Percentiles rank a stretch among this genome's conserved stretches.
Evolutionary conservation across 2,329 filamentous ascomycete species (phyloP).

Genomic region (Trichophaea hybrida): DNA sequence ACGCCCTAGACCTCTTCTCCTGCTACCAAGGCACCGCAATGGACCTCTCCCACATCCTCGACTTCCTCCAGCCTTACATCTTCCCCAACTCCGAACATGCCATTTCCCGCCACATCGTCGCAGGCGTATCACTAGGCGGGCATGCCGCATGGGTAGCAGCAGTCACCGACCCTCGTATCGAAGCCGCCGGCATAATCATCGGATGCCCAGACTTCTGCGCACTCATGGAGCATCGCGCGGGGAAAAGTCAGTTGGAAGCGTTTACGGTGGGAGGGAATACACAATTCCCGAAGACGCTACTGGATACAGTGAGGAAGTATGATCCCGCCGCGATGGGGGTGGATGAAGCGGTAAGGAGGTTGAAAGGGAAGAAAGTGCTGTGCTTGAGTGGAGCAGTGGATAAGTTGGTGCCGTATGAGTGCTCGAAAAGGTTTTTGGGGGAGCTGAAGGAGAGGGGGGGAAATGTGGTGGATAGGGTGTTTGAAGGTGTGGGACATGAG

Average conservation of each 20-base stretch:
- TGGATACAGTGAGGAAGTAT: conserved; percentile 46
- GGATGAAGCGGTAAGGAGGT: conserved; percentile 36
- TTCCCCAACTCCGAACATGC: conserved; percentile 36
- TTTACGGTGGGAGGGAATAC: conserved; percentile 48
- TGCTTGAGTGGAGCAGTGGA: conserved; percentile 53
- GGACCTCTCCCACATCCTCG: conserved; percentile 64
- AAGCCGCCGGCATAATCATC: conserved; percentile 64
- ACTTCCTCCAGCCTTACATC: conserved; percentile 41
- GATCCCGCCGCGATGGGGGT: conserved; percentile 60
- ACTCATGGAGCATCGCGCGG: conserved; percentile 67
- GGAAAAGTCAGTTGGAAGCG: conserved; percentile 49
- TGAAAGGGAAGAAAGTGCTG: conserved; percentile 50
- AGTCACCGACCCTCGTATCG: conserved; percentile 62
- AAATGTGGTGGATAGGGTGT: conserved; percentile 50
- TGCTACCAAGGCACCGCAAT: conserved; percentile 56
- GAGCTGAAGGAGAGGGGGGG: conserved; percentile 43
- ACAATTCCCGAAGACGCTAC: conserved; percentile 59
- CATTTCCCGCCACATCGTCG: conserved; percentile 51
- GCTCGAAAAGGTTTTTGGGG: conserved; percentile 45
- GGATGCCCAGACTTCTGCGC: conserved; percentile 80
- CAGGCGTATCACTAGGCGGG: conserved; percentile 76
- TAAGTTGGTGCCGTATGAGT: conserved; percentile 55
- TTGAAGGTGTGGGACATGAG: conserved; percentile 53
- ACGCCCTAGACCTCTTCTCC: conserved; percentile 86
- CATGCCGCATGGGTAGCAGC: conserved; percentile 77